phyloP scores from a whole-genome alignment of 208 protist genomes.

The Leishmania arabica region DNA sequence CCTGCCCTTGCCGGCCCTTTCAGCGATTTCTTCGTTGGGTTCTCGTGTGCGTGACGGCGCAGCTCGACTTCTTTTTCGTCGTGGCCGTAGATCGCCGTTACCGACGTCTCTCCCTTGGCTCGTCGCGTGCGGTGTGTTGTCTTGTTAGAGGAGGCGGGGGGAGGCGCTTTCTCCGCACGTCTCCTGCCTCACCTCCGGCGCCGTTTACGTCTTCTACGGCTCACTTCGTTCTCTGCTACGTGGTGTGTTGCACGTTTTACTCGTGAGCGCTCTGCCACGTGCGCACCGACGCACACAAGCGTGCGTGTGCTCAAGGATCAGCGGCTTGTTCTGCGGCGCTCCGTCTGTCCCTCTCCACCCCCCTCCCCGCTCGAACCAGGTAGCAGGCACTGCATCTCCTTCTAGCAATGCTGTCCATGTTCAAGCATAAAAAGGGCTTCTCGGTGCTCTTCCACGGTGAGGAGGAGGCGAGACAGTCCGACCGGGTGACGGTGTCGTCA shows the following conservation, averaged over 20 bases:
- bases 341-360: neutral
- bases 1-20: neutral
- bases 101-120: neutral
- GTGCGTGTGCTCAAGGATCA: neutral
- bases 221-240: neutral
- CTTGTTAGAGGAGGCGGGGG: neutral
- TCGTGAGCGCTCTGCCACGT: neutral
- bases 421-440: conserved; percentile 73
- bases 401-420: conserved; percentile 62
- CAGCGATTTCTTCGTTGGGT: neutral
- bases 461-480: neutral
- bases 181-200: neutral
- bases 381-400: neutral
- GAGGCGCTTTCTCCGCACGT: neutral
- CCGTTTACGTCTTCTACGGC: neutral
- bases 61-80: neutral
- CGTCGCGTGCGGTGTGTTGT: neutral
- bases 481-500: neutral
- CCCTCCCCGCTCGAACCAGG: neutral
- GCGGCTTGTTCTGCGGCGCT: too few relatives aligned
- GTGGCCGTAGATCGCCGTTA: neutral
- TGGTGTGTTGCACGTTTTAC: neutral
- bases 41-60: neutral
- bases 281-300: neutral
- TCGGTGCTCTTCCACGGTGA: conserved; percentile 46